Conservation (phyloP, 306 rosid species). For the Betula pendula region DNA sequence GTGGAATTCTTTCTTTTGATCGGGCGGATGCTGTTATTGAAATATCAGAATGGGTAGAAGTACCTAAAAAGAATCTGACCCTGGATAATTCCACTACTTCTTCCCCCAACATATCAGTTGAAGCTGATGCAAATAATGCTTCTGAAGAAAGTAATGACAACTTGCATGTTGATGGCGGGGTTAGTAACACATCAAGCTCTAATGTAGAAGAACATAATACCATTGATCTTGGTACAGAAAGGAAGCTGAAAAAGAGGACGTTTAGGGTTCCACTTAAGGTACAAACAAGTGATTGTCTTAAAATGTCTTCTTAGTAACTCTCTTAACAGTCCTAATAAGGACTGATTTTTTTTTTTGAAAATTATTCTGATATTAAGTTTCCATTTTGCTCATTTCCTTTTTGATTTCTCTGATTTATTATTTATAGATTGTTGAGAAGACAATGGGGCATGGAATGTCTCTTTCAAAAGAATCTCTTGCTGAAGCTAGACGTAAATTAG, state of each 20-base stretch:
- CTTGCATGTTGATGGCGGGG: conserved; percentile 47
- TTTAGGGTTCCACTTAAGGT: conserved; percentile 92
- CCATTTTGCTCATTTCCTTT: conserved; percentile 8
- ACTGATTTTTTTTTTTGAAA: neutral
- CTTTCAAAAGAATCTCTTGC: conserved; percentile 68
- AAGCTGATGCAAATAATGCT: conserved; percentile 54
- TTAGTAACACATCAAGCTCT: conserved; percentile 39
- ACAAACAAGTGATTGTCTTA: conserved; percentile 9
- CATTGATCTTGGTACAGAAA: conserved; percentile 57
- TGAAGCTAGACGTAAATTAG: conserved; percentile 72
- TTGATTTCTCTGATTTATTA: conserved; percentile 9
- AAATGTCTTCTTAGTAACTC: neutral
- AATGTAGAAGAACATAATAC: conserved; percentile 55
- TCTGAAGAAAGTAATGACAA: conserved; percentile 62
- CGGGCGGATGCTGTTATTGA: conserved; percentile 94
- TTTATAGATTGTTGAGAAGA: conserved; percentile 71
- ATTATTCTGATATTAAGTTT: conserved; percentile 4
- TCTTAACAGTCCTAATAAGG: neutral
- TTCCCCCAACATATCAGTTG: conserved; percentile 55
- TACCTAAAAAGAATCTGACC: conserved; percentile 70
- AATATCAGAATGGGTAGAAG: conserved; percentile 93
- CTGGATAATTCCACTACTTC: conserved; percentile 70
- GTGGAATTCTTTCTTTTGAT: conserved; percentile 90
- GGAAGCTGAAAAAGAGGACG: conserved; percentile 78
- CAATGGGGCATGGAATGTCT: conserved; percentile 61